Percentiles rank a stretch among this genome's conserved stretches.
Conservation (phyloP, 106 monocot genomes). For the Dendrobium catenatum region DNA sequence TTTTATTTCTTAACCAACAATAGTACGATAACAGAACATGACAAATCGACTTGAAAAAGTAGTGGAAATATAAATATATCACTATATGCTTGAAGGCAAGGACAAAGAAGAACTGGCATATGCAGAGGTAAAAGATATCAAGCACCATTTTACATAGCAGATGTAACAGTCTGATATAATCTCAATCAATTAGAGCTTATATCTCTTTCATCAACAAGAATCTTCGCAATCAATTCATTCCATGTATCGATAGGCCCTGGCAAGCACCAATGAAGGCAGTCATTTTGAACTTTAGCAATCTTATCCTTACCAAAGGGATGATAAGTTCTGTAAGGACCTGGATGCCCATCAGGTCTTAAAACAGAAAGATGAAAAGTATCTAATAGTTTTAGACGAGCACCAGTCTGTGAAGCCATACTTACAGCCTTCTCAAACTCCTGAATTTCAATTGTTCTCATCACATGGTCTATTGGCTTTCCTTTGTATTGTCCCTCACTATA, state of each 20-base stretch:
- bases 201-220: neutral
- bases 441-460: constrained; percentile 22
- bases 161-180: neutral
- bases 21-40: no score
- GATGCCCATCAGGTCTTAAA: constrained; percentile 58
- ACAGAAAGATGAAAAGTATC: constrained; percentile 51
- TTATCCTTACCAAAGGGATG: constrained; percentile 24
- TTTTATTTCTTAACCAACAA: no score
- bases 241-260: constrained; percentile 36
- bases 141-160: neutral
- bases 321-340: constrained; percentile 40
- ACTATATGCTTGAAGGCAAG: no score
- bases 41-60: no score
- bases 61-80: no score
- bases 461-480: constrained; percentile 1
- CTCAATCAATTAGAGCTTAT: neutral
- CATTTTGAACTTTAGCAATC: constrained; percentile 24
- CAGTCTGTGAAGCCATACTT: neutral
- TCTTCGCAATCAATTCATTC: constrained; percentile 25
- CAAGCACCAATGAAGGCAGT: constrained; percentile 41
- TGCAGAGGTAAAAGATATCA: no score
- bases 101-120: neutral
- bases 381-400: constrained; percentile 26
- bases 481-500: constrained; percentile 25
- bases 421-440: constrained; percentile 25